Evolutionary conservation across 768 basidiomycete genomes (phyloP).

Genomic region (Harrya chromipes): DNA sequence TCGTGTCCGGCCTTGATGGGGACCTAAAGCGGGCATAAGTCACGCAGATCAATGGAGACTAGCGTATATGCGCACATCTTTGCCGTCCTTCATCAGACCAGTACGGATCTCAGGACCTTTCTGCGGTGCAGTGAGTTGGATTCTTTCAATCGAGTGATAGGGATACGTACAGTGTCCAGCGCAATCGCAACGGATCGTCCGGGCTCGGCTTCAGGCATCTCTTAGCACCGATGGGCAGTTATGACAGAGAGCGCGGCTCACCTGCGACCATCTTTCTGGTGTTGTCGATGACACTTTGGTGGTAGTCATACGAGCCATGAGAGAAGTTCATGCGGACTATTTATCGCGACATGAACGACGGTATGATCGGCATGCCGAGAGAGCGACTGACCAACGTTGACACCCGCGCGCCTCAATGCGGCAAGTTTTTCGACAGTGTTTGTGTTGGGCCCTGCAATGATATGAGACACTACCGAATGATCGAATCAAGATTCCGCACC

Average conservation of each 20-base stretch:
- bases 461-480: conserved; percentile 4
- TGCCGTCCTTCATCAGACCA: conserved; percentile 81
- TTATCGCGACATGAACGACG: conserved; percentile 9
- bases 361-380: neutral
- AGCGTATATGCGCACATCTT: conserved; percentile 62
- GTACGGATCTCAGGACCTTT: conserved; percentile 99
- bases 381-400: conserved; percentile 85
- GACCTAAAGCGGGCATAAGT: conserved; percentile 44
- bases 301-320: conserved; percentile 97
- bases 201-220: conserved; percentile 39
- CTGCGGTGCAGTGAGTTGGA: conserved; percentile 36
- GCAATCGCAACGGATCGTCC: conserved; percentile 97
- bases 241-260: conserved; percentile 33
- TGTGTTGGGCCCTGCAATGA: conserved; percentile 78
- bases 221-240: conserved; percentile 2
- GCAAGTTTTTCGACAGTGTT: conserved; percentile 87
- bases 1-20: conserved; percentile 89
- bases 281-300: conserved; percentile 99
- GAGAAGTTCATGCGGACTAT: conserved; percentile 99
- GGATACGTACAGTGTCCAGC: conserved; percentile 79
- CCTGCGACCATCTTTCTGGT: conserved; percentile 81
- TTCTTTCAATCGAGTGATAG: neutral
- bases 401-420: conserved; percentile 84
- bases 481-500: conserved; percentile 48
- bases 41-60: neutral